Evolutionary conservation across 208 protist species (phyloP).

Genomic region (Leishmania martiniquensis): DNA sequence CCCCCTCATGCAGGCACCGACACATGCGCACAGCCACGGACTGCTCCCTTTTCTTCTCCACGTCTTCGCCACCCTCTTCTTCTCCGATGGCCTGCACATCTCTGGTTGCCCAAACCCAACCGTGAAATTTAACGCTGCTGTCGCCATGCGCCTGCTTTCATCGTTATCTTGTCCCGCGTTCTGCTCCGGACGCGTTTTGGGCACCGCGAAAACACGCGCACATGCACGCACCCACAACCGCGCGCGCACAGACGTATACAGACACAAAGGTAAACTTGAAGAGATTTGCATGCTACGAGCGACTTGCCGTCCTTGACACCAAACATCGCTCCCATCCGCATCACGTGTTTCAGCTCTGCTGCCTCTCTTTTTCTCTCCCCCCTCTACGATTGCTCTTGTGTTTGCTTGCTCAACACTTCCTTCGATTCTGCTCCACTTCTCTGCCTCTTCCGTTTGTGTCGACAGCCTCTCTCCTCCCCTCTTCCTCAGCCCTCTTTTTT

Average conservation of each 20-base stretch:
- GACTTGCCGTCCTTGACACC: background rate
- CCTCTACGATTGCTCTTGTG: background rate
- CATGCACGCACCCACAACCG: background rate
- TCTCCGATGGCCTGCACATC: background rate
- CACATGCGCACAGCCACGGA: background rate
- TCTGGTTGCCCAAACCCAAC: background rate
- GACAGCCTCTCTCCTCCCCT: constrained; percentile 2
- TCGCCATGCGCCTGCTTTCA: background rate
- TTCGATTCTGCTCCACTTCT: too few species aligned
- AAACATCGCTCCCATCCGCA: background rate
- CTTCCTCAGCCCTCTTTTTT: constrained; percentile 2
- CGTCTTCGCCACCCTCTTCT: background rate
- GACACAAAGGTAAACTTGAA: background rate
- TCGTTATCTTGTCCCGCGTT: too few species aligned
- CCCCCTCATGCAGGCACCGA: background rate
- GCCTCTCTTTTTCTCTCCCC: background rate
- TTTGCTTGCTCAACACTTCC: too few species aligned
- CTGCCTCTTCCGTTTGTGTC: too few species aligned
- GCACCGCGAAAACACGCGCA: background rate
- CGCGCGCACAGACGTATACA: background rate
- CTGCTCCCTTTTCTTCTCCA: background rate
- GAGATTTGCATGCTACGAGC: background rate
- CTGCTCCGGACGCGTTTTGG: background rate
- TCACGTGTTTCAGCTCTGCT: background rate
- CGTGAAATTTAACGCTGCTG: background rate